Percentiles rank a stretch among this genome's conserved stretches.
These are phyloP conservation scores for Scleroderma bovista DNA, from an alignment of 768 basidiomycete species.

Conservation along the genomic window DNA sequence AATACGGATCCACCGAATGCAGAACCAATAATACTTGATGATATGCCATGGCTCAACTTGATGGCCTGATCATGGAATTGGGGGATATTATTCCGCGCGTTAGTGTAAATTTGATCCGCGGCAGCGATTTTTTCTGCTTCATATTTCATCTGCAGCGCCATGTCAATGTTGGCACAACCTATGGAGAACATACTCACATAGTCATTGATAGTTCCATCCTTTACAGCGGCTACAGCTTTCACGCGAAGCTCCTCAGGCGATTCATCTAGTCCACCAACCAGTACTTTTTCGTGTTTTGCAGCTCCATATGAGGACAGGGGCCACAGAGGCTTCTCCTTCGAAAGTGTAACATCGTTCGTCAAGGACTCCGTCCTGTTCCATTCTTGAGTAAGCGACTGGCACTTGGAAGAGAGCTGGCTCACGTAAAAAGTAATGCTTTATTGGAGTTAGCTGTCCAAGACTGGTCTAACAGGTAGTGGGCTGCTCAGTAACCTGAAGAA, in stretches of 20 bases:
- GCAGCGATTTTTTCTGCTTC: constrained; percentile 50
- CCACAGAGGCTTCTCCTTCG: constrained; percentile 70
- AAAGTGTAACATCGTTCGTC: constrained; percentile 51
- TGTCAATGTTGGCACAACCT: background rate
- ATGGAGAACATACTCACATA: constrained; percentile 50
- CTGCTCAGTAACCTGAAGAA: constrained; percentile 9
- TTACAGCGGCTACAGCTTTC: constrained; percentile 51
- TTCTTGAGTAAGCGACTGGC: background rate
- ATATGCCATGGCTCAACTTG: constrained; percentile 31
- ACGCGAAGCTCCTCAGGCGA: constrained; percentile 76
- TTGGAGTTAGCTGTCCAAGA: constrained; percentile 34
- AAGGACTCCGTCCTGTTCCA: constrained; percentile 54
- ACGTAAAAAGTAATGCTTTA: constrained; percentile 37
- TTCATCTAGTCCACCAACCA: constrained; percentile 64
- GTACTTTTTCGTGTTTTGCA: constrained; percentile 63
- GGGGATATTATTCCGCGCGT: constrained; percentile 42
- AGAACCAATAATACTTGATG: constrained; percentile 6
- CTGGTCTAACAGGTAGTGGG: constrained; percentile 27
- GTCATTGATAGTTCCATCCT: constrained; percentile 50
- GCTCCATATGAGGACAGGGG: constrained; percentile 75
- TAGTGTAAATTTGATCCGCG: constrained; percentile 46
- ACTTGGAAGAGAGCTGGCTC: constrained; percentile 6
- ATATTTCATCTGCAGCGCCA: constrained; percentile 41
- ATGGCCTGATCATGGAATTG: constrained; percentile 50
- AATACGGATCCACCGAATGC: constrained; percentile 35